phyloP scores from a whole-genome alignment of 768 basidiomycete species.

The Hypsizygus marmoreus region DNA sequence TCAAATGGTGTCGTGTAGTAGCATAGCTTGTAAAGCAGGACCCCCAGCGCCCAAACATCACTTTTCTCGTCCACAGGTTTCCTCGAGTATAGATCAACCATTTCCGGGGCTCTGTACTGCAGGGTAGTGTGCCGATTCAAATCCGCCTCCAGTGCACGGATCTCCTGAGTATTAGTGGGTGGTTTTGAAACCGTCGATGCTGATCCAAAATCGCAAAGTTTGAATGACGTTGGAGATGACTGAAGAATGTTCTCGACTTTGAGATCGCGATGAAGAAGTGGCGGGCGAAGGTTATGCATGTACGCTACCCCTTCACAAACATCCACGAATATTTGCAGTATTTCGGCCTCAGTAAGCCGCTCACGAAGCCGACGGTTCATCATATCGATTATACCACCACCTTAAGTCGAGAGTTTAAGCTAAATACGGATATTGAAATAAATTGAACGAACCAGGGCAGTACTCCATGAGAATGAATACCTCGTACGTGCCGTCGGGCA shows the following conservation, averaged over 20 bases:
- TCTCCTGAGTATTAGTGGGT: constrained; percentile 79
- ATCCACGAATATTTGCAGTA: constrained; percentile 96
- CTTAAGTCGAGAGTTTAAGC: constrained; percentile 44
- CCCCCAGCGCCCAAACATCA: constrained; percentile 98
- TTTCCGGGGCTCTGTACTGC: constrained; percentile 98
- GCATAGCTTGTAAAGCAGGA: constrained; percentile 96
- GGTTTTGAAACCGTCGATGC: constrained; percentile 76
- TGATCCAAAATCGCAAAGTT: constrained; percentile 98
- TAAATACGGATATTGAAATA: constrained; percentile 6
- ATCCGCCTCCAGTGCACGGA: constrained; percentile 86
- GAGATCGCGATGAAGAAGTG: constrained; percentile 94
- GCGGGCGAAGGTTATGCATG: constrained; percentile 92
- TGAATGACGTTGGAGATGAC: constrained; percentile 80
- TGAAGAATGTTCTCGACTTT: constrained; percentile 99
- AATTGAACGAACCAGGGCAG: constrained; percentile 68
- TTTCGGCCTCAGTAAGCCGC: constrained; percentile 92
- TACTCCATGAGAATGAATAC: constrained; percentile 99
- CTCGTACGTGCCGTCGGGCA: constrained; percentile 84
- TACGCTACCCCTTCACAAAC: constrained; percentile 95
- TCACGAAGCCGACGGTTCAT: constrained; percentile 97
- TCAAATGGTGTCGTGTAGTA: constrained; percentile 99
- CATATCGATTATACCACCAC: constrained; percentile 99
- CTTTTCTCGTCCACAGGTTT: constrained; percentile 90
- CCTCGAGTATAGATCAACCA: constrained; percentile 89
- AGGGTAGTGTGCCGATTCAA: constrained; percentile 94